phyloP scores from a whole-genome alignment of 371 early-diverging fungal genomes.

The Mucor indicus region DNA sequence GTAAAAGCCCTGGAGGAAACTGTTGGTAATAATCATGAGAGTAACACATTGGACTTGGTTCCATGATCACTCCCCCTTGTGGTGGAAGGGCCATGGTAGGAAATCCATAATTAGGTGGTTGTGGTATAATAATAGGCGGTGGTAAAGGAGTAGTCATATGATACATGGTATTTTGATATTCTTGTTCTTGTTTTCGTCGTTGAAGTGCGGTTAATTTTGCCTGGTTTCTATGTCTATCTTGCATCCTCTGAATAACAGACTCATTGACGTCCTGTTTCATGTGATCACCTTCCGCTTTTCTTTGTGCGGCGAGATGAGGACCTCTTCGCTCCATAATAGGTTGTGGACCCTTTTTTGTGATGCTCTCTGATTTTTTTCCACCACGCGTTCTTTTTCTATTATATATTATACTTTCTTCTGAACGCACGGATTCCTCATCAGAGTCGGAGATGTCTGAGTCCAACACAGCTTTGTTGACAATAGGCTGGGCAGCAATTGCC shows the following conservation, averaged over 20 bases:
- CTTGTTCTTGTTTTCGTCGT: constrained; percentile 19
- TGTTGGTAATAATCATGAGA: no score
- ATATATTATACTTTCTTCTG: no score
- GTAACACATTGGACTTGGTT: no score
- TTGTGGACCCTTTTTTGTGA: constrained; percentile 27
- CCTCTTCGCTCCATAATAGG: constrained; percentile 44
- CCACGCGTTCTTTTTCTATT: constrained; percentile 13
- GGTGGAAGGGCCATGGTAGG: no score
- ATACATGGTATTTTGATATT: no score
- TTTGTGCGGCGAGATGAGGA: constrained; percentile 30
- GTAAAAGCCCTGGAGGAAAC: no score
- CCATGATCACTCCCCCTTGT: no score
- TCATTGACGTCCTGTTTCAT: constrained; percentile 35
- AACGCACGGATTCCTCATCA: constrained; percentile 21
- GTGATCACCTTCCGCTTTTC: constrained; percentile 39
- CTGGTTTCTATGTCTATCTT: constrained; percentile 41
- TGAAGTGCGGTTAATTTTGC: constrained; percentile 36
- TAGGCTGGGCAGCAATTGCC: constrained; percentile 1
- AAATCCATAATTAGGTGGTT: no score
- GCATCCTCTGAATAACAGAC: constrained; percentile 38
- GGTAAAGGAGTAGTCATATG: no score
- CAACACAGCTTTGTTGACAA: constrained; percentile 25
- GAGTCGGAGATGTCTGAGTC: constrained; percentile 43
- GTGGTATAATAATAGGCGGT: no score
- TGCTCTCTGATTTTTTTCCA: no score